Evolutionary conservation across 2,329 filamentous ascomycete species (phyloP).

Genomic region (Amphichorda felina): DNA sequence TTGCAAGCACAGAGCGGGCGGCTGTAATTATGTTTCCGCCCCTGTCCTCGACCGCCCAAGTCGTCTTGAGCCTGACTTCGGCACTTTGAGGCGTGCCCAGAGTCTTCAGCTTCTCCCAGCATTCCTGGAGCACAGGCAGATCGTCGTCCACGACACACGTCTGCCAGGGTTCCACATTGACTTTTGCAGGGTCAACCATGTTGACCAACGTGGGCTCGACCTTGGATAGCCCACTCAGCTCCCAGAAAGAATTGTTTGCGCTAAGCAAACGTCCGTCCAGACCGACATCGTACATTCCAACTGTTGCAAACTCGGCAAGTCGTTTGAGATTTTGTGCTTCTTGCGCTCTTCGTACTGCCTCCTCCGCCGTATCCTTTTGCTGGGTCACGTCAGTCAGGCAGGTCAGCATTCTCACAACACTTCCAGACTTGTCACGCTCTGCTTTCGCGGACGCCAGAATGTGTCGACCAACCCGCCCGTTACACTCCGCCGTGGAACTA

Average conservation of each 20-base stretch:
- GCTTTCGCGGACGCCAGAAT: conserved; percentile 35
- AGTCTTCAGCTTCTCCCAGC: conserved; percentile 23
- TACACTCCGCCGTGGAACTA: conserved; percentile 7
- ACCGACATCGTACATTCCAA: conserved; percentile 43
- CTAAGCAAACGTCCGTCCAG: conserved; percentile 35
- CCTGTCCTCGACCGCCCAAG: conserved; percentile 32
- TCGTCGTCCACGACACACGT: conserved; percentile 33
- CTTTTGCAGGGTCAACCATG: conserved; percentile 24
- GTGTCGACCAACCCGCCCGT: conserved; percentile 24
- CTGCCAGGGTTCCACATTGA: conserved; percentile 30
- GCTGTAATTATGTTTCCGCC: conserved; percentile 28
- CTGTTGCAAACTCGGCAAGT: conserved; percentile 40
- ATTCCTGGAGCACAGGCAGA: conserved; percentile 23
- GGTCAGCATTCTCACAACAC: conserved; percentile 30
- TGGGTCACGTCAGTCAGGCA: conserved; percentile 39
- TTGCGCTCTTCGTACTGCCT: conserved; percentile 34
- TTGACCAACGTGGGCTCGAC: conserved; percentile 28
- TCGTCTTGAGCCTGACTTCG: conserved; percentile 35
- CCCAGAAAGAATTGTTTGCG: conserved; percentile 41
- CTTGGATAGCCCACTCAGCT: conserved; percentile 36
- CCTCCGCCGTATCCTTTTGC: conserved; percentile 35
- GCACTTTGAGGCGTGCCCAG: conserved; percentile 30
- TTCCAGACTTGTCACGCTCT: conserved; percentile 29
- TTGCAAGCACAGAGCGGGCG: conserved; percentile 35
- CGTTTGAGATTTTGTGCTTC: conserved; percentile 40